phyloP scores from a whole-genome alignment of 805 yeast species.

The Peterozyma xylosa region DNA sequence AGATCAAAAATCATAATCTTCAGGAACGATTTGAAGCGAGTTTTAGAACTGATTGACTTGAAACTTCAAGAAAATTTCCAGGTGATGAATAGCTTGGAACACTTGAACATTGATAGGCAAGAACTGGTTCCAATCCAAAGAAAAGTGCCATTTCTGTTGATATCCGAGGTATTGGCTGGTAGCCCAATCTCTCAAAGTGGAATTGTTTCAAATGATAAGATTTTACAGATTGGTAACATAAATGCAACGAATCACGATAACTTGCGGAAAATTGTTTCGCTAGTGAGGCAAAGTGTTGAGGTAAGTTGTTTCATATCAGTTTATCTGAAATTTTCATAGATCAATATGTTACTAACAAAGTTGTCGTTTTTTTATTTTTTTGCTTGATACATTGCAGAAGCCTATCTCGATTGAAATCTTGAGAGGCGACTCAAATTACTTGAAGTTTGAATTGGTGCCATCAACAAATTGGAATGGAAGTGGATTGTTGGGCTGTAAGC shows the following conservation, averaged over 20 bases:
- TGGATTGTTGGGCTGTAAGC: constrained; percentile 64
- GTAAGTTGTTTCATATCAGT: constrained; percentile 13
- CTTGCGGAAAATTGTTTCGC: constrained; percentile 33
- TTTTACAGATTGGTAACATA: constrained; percentile 46
- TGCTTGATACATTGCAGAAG: too few relatives aligned
- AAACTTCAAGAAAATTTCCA: constrained; percentile 35
- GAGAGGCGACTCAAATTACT: constrained; percentile 10
- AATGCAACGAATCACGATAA: constrained; percentile 49
- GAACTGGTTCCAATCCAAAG: neutral
- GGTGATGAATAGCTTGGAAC: neutral
- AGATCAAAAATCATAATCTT: constrained; percentile 60
- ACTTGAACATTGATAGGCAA: neutral
- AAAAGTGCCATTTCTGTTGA: constrained; percentile 46
- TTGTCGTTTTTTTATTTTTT: too few relatives aligned
- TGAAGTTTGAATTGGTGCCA: constrained; percentile 29
- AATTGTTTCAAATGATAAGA: constrained; percentile 42
- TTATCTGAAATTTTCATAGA: neutral
- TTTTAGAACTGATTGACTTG: constrained; percentile 38
- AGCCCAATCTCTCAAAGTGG: constrained; percentile 57
- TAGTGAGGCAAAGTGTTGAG: constrained; percentile 33
- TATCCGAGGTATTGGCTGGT: constrained; percentile 36
- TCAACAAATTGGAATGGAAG: constrained; percentile 52
- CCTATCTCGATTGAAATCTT: too few relatives aligned
- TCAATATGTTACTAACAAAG: neutral
- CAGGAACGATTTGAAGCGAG: constrained; percentile 56